A percentile compares a stretch with the other conserved stretches of the same genome.
These are phyloP conservation scores for Knoxia roxburghii DNA, from an alignment of 257 asterid genomes.

Conservation along the genomic window DNA sequence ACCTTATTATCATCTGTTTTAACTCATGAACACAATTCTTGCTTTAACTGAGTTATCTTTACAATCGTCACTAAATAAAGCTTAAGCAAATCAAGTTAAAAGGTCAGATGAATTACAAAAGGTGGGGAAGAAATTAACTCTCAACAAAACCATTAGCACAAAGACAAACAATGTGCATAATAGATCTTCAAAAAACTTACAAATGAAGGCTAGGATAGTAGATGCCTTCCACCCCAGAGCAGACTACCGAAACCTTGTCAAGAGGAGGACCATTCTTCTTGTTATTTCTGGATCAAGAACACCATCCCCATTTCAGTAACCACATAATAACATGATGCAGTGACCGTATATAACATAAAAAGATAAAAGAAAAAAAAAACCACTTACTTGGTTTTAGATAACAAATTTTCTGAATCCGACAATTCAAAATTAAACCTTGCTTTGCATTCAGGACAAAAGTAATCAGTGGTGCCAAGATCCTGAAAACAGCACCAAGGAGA, in stretches of 20 bases:
- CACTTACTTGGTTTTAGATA: slow-evolving; percentile 58
- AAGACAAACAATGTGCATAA: not conserved
- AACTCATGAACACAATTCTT: not conserved
- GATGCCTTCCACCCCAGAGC: slow-evolving; percentile 84
- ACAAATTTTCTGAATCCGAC: slow-evolving; percentile 80
- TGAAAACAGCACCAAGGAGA: slow-evolving; percentile 28
- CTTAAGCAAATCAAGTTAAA: not conserved
- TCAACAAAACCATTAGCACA: not conserved
- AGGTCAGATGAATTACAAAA: too few species aligned
- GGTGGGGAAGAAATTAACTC: not conserved
- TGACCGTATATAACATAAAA: slow-evolving; percentile 8
- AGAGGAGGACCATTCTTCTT: slow-evolving; percentile 70
- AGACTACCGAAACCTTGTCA: slow-evolving; percentile 73
- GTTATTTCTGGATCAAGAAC: slow-evolving; percentile 50
- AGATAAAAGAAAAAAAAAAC: slow-evolving; percentile 2
- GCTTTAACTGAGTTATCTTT: not conserved
- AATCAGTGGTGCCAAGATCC: slow-evolving; percentile 63
- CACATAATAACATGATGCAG: slow-evolving; percentile 10
- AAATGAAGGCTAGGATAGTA: slow-evolving; percentile 91
- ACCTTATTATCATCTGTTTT: not conserved
- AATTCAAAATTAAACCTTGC: slow-evolving; percentile 91
- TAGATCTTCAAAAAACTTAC: slow-evolving; percentile 41
- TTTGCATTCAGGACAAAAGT: slow-evolving; percentile 97
- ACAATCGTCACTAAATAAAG: not conserved
- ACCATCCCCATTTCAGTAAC: slow-evolving; percentile 18